Conservation (phyloP, 2,329 filamentous ascomycete genomes). For the Paecilomyces sp. region DNA sequence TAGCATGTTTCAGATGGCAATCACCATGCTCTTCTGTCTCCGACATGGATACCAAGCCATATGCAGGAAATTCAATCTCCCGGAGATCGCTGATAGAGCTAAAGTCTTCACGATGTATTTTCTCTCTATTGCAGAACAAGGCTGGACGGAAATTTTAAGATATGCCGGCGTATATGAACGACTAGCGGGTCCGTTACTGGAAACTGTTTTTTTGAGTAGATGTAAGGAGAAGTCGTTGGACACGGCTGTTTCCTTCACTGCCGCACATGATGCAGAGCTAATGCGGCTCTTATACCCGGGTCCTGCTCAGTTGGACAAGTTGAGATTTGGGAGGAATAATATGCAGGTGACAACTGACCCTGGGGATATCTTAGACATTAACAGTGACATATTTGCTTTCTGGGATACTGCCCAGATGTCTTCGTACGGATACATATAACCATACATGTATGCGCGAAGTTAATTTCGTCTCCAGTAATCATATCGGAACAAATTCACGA, state of each 20-base stretch:
- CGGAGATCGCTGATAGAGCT: slow-evolving; percentile 25
- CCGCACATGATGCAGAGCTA: background rate
- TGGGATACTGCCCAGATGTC: background rate
- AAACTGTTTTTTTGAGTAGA: slow-evolving; percentile 17
- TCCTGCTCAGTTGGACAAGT: background rate
- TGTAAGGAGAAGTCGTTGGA: background rate
- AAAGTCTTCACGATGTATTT: slow-evolving; percentile 26
- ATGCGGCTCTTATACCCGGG: background rate
- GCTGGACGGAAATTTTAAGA: slow-evolving; percentile 24
- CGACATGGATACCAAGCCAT: slow-evolving; percentile 23
- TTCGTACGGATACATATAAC: background rate
- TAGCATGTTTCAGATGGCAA: slow-evolving; percentile 17
- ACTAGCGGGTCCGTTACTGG: slow-evolving; percentile 22
- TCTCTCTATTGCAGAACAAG: slow-evolving; percentile 20
- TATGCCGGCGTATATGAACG: slow-evolving; percentile 20
- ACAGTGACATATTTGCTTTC: background rate
- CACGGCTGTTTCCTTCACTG: background rate
- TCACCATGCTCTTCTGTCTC: slow-evolving; percentile 23
- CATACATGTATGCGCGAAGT: no score
- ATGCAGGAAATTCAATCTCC: slow-evolving; percentile 15
- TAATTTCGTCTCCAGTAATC: no score
- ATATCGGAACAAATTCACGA: no score
- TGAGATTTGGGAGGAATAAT: background rate
- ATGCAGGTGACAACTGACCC: background rate
- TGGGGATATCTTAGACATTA: background rate